Base-by-base conservation (phyloP, 2,329 filamentous ascomycete genomes). In the Diaporthe citriasiana region DNA sequence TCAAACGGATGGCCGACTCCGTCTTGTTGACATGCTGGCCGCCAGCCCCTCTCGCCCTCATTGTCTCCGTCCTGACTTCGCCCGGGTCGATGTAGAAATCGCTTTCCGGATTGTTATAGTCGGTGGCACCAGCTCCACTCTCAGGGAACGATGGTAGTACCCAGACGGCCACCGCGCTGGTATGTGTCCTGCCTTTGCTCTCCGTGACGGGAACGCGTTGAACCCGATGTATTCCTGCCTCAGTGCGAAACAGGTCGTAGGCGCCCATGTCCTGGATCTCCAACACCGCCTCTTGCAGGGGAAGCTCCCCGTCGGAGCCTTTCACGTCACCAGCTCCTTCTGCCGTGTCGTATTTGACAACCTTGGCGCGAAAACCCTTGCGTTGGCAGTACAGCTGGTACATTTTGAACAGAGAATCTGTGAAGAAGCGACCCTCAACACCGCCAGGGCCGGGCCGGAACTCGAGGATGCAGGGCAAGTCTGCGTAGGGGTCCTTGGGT, bases 1-100 rank as follows among this genome's bases (percentile, higher is more conserved):
- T 98, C 79, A 99, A 88, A 13, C 97, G 93, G 75, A 99, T 94
- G 4, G 97, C 97, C 40, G 95, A 98, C 85, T 99, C 97, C 0
- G 97, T 99, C 82, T 96, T 98, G 85, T 99, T 99, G 81, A 99
- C 97, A 84, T 99, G 97, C 85, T 99, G 97, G 0, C 97, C 97
- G 42, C 97, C 97, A 0, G 97, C 96, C 74, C 97, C 97, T 59
- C 94, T 88, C 0, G 97, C 95, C 22, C 95, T 90, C 95, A 98
- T 98, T 75, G 95, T 94, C 81, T 99, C 97, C 27, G 91, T 87
- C 69, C 89, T 89, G 33, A 99, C 95, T 74, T 99, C 96, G 75
- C 91, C 89, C 8, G 94, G 91, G 80, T 97, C 91, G 74, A 99
- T 89, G 84, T 95, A 98, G 84, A 97, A 98, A 81, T 98, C 94